Base-by-base conservation (phyloP, 768 basidiomycete species). In the Trametes coccinea region DNA sequence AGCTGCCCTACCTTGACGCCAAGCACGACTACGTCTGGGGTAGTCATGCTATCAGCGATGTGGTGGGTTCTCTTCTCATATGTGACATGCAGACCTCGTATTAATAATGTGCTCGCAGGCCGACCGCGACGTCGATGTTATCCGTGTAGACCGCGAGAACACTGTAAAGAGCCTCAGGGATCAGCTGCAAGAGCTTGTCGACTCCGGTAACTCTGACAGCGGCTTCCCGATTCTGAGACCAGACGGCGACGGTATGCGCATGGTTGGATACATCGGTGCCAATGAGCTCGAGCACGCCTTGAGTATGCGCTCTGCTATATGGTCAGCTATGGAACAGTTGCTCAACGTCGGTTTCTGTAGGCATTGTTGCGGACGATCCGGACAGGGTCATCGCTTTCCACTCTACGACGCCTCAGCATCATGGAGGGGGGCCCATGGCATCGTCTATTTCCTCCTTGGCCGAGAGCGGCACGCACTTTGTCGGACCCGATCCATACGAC, bases 261-360 rank as follows among this genome's bases (percentile, higher is more conserved):
- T 97, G 80, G 81, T 92, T 40, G 97, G 95, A 6, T 95, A 95
- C 72, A 89, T 98, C 61, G 93, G 94, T 0, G 84, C 87, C 31
- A 95, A 89, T 68, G 97, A 99, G 74, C 83, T 99, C 13, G 94
- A 97, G 69, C 94, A 98, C 73, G 95, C 93, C 5, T 77, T 99
- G 4, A 83, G 91, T 93, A 73, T 56, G 87, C 80, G 11, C 22
- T 31, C 46, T 30, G 5, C 2, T 6, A 27, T 22, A n/a, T 22
- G 22, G 22, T 22, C 22, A 22, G 22, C 22, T 22, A 22, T 22
- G 22, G 22, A 22, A 22, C 22, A 22, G 22, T 22, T 22, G 22
- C 22, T 22, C 22, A 22, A 22, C 22, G 43, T 17, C 16, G 29
- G 34, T 54, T 60, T 16, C 45, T 46, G 4, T 66, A 93, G 90